Evolutionary conservation across 1,139 yeast species (phyloP), one percentile per base, ranked within the genome.

Genomic region (Hyphopichia buzzinii): DNA sequence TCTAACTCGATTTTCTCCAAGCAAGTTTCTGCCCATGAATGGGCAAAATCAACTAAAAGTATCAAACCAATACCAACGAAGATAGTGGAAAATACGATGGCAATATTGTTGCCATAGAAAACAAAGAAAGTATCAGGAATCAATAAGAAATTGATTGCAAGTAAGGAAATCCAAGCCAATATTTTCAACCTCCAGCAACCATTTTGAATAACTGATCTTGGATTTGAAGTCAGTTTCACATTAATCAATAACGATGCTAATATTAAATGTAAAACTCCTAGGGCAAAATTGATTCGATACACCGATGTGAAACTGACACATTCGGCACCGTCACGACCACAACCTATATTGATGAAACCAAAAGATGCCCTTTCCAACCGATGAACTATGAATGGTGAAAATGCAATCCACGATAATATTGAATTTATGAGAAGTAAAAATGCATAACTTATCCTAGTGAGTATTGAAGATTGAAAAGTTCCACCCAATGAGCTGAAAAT

Each of bases 21-120:
- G 57, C 98, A 94, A 8, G 85, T 87, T 53, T 94, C 99, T 0
- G 98, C 97, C 97, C 97, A 94, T 41, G 94, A 94, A 61, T 94
- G 98, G 10, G 98, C 97, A 71, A 89, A 92, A 60, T 94, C 98
- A 22, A 94, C 97, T 37, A 94, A 65, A 35, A 94, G 70, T 8
- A 94, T 86, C 40, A 94, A 72, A 0, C 98, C 98, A 43, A 92
- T 88, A 7, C 94, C 82, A 26, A 92, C 74, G 60, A 94, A 94
- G 3, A 89, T 59, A 3, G 94, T 84, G 29, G 96, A 87, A 51
- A 89, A 83, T 4, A 88, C 64, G 30, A 89, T 84, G 11, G 97
- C 90, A 35, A 92, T 71, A 64, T 89, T 81, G 58, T 87, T 92
- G 1, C 98, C 97, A 80, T 95, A 94, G 52, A 85, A 73, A 21